A percentile compares a stretch with the other conserved stretches of the same genome.
These are phyloP conservation scores for Lentinula novae-zelandiae DNA, from an alignment of 1,284 basidiomycete genomes.

Conservation along the genomic window DNA sequence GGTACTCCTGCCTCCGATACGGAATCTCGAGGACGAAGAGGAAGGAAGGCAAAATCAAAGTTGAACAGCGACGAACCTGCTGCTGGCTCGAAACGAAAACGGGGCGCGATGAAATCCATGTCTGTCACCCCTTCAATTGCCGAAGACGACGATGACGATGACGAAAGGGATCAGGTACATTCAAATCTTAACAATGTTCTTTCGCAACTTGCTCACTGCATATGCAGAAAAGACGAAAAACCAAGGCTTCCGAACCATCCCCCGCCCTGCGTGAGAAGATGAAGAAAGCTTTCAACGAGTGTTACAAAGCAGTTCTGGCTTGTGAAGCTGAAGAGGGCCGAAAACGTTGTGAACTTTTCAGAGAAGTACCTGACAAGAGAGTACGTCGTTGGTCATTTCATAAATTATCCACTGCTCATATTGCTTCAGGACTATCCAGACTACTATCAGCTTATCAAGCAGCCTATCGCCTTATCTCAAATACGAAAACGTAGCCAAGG, in stretches of 20 bases:
- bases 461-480: constrained; percentile 85
- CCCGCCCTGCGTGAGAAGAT: constrained; percentile 65
- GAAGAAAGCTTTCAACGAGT: constrained; percentile 83
- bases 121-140: constrained; percentile 73
- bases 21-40: constrained; percentile 56
- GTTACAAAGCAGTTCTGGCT: constrained; percentile 74
- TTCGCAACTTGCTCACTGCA: constrained; percentile 2
- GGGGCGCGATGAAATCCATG: constrained; percentile 61
- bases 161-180: constrained; percentile 58
- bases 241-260: constrained; percentile 46
- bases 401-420: constrained; percentile 8
- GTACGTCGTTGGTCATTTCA: constrained; percentile 34
- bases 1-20: constrained; percentile 62
- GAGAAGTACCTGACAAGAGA: constrained; percentile 72
- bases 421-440: constrained; percentile 77
- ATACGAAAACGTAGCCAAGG: constrained; percentile 82
- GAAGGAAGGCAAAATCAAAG: constrained; percentile 66
- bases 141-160: constrained; percentile 64
- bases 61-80: constrained; percentile 41
- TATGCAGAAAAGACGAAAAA: constrained; percentile 75
- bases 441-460: constrained; percentile 77
- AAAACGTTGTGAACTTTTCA: constrained; percentile 82
- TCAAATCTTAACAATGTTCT: constrained; percentile 2
- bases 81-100: constrained; percentile 60
- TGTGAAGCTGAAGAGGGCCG: constrained; percentile 74